Percentiles rank a stretch among this genome's conserved stretches.
Conservation (phyloP, 208 protist genomes). For the Wallacemonas sp. region DNA sequence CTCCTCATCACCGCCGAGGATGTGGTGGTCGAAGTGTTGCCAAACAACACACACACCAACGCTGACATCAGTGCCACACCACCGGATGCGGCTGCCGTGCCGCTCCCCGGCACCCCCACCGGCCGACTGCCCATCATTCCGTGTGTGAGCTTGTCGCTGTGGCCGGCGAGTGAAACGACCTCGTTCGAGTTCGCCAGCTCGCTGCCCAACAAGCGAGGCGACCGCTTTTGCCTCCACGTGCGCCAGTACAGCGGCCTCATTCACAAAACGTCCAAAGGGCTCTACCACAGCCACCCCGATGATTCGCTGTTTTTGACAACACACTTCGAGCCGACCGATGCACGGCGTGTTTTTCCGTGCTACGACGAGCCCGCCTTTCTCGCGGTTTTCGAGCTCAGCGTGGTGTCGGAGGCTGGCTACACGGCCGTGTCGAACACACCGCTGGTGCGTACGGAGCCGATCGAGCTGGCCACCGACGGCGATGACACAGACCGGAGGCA, state of each 20-base stretch:
- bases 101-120: background rate
- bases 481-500: background rate
- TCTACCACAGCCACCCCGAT: slow-evolving; percentile 34
- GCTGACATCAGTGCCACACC: background rate
- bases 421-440: slow-evolving; percentile 53
- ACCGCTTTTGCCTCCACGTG: slow-evolving; percentile 33
- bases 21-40: slow-evolving; percentile 11
- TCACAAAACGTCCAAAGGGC: slow-evolving; percentile 16
- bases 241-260: slow-evolving; percentile 42
- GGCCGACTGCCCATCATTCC: background rate
- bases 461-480: slow-evolving; percentile 13
- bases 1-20: slow-evolving; percentile 16
- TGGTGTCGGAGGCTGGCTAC: slow-evolving; percentile 25
- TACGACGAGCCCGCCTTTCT: slow-evolving; percentile 69
- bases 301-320: slow-evolving; percentile 48
- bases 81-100: background rate
- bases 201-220: slow-evolving; percentile 31
- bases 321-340: slow-evolving; percentile 62
- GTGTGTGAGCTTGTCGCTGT: slow-evolving; percentile 13
- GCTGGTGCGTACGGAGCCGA: slow-evolving; percentile 24
- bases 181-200: slow-evolving; percentile 27
- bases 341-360: slow-evolving; percentile 60
- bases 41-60: background rate
- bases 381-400: slow-evolving; percentile 52
- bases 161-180: slow-evolving; percentile 28